Percentiles rank a stretch among this genome's conserved stretches.
Conservation (phyloP, 2,329 filamentous ascomycete species). For the Aspergillus viridinutans region DNA sequence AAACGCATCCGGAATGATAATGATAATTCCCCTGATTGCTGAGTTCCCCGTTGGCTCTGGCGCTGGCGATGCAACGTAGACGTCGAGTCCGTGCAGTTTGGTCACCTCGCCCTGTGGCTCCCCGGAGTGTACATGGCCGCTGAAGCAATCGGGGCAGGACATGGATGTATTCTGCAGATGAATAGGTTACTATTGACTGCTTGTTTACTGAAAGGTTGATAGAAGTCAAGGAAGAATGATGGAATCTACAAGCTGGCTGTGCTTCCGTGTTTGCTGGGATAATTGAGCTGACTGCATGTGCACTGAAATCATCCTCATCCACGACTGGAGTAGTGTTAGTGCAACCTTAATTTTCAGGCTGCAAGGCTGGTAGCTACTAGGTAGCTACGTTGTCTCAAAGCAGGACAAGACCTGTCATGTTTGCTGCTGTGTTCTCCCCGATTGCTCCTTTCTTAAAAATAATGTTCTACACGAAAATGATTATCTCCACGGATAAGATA, state of each 20-base stretch:
- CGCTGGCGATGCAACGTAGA: slow-evolving; percentile 45
- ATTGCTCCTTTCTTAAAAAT: neutral
- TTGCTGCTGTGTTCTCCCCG: neutral
- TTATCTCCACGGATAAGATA: neutral
- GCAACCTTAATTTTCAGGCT: neutral
- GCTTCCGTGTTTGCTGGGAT: neutral
- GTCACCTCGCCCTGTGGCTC: slow-evolving; percentile 44
- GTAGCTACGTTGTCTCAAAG: neutral
- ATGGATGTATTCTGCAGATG: slow-evolving; percentile 7
- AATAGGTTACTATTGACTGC: neutral
- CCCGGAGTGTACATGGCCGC: slow-evolving; percentile 45
- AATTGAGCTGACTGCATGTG: neutral
- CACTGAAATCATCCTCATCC: neutral
- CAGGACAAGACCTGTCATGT: neutral
- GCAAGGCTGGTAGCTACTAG: neutral
- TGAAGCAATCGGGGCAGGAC: slow-evolving; percentile 42
- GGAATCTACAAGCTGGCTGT: neutral
- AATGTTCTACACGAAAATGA: neutral
- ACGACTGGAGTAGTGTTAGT: neutral
- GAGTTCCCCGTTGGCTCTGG: slow-evolving; percentile 13
- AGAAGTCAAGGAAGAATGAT: neutral
- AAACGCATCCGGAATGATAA: slow-evolving; percentile 55
- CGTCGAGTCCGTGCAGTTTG: slow-evolving; percentile 47
- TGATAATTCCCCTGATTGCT: slow-evolving; percentile 46
- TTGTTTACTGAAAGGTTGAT: neutral